Percentiles rank a stretch among this genome's conserved stretches.
These are phyloP conservation scores for Lipomyces yamanashiensis DNA, from an alignment of 805 yeast genomes.

Conservation along the genomic window DNA sequence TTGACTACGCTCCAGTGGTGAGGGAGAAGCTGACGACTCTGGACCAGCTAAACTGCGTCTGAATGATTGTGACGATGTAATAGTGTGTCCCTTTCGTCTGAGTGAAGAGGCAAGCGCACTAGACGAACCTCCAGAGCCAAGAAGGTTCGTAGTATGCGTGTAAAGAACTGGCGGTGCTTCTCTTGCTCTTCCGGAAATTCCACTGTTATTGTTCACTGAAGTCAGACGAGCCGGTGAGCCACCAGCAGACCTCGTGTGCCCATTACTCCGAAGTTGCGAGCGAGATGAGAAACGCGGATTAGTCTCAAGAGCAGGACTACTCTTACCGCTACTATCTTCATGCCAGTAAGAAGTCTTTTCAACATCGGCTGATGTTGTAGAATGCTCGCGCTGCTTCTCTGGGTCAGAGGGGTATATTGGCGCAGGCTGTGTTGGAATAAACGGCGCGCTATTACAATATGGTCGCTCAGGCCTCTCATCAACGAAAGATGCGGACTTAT, in stretches of 20 bases:
- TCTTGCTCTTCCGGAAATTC: not conserved
- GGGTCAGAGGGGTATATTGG: not conserved
- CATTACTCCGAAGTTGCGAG: not conserved
- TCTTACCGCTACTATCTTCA: not conserved
- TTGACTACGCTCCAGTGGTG: not conserved
- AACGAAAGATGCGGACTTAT: not conserved
- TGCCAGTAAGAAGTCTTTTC: constrained; percentile 10
- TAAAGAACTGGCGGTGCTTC: constrained; percentile 9
- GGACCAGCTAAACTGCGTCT: not conserved
- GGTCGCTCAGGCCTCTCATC: constrained; percentile 1
- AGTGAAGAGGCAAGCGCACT: constrained; percentile 11
- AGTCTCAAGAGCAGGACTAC: not conserved
- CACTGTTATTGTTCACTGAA: not conserved
- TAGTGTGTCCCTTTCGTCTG: constrained; percentile 13
- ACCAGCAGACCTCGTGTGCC: constrained; percentile 11
- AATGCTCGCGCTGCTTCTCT: constrained; percentile 1
- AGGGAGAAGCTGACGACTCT: constrained; percentile 3
- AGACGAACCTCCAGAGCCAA: not conserved
- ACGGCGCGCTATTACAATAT: not conserved
- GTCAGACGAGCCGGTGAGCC: constrained; percentile 4
- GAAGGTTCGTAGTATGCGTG: not conserved
- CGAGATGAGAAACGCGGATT: constrained; percentile 3
- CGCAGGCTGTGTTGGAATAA: not conserved
- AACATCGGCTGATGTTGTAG: not conserved
- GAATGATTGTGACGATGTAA: constrained; percentile 10